A percentile compares a stretch with the other conserved stretches of the same genome.
These are phyloP conservation scores for Fusarium pseudonygamai DNA, from an alignment of 2,329 filamentous ascomycete species.

Conservation along the genomic window DNA sequence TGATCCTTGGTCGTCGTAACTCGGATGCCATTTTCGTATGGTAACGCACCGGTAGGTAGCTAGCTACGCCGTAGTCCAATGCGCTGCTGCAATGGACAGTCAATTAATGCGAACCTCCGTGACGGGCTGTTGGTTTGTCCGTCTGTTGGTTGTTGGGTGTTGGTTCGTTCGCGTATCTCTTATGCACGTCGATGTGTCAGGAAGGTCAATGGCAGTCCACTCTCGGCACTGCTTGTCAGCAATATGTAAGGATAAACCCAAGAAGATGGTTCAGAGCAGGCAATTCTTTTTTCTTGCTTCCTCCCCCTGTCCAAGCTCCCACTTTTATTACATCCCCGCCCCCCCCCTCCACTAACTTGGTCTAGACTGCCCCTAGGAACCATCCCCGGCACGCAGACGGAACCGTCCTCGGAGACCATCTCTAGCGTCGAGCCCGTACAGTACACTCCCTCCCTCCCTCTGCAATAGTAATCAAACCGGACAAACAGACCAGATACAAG, in stretches of 20 bases:
- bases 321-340: slow-evolving; percentile 5
- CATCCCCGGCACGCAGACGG: neutral
- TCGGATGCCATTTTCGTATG: slow-evolving; percentile 20
- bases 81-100: neutral
- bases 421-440: neutral
- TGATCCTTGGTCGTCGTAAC: slow-evolving; percentile 7
- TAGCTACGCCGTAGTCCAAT: neutral
- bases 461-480: neutral
- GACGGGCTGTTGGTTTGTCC: neutral
- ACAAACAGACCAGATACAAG: neutral
- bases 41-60: neutral
- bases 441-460: neutral
- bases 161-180: neutral
- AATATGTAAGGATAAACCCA: slow-evolving; percentile 2
- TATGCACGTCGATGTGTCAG: neutral
- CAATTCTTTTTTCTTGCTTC: neutral
- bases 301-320: neutral
- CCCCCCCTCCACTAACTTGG: neutral
- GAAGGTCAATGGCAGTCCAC: neutral
- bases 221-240: neutral
- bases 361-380: slow-evolving; percentile 10
- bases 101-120: neutral
- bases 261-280: neutral
- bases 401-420: neutral
- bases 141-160: neutral